Evolutionary conservation across 352 stramenopile species (phyloP).

Genomic region (Globisporangium spiculum): DNA sequence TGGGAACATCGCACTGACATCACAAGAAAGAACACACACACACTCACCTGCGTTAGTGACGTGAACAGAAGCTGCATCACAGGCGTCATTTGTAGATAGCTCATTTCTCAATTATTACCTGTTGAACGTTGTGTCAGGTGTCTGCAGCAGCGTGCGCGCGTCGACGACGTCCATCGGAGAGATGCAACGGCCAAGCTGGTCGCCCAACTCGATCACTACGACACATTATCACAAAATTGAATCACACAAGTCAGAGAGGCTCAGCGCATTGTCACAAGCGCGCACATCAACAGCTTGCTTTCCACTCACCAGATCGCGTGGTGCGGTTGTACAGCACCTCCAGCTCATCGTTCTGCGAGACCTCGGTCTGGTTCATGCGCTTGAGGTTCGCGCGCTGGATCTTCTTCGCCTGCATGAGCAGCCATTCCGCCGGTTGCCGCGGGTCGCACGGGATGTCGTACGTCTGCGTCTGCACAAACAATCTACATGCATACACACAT

Average conservation of each 20-base stretch:
- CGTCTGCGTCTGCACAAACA: constrained; percentile 79
- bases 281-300: neutral
- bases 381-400: constrained; percentile 66
- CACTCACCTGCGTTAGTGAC: neutral
- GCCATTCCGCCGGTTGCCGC: constrained; percentile 64
- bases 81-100: neutral
- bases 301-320: constrained; percentile 32
- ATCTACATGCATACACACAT: constrained; percentile 20
- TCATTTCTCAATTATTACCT: constrained; percentile 17
- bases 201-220: constrained; percentile 61
- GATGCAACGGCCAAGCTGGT: constrained; percentile 61
- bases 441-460: constrained; percentile 84
- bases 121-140: constrained; percentile 58
- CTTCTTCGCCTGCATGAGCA: constrained; percentile 72
- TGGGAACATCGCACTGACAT: constrained; percentile 60
- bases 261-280: neutral
- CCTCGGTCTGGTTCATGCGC: constrained; percentile 17
- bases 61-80: neutral
- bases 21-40: neutral
- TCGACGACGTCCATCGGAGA: constrained; percentile 79
- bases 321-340: constrained; percentile 84
- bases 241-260: neutral
- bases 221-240: neutral
- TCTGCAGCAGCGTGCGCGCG: constrained; percentile 64
- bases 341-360: constrained; percentile 48